Evolutionary conservation across 2,329 filamentous ascomycete species (phyloP).

Genomic region (Atkinsonella texensis): DNA sequence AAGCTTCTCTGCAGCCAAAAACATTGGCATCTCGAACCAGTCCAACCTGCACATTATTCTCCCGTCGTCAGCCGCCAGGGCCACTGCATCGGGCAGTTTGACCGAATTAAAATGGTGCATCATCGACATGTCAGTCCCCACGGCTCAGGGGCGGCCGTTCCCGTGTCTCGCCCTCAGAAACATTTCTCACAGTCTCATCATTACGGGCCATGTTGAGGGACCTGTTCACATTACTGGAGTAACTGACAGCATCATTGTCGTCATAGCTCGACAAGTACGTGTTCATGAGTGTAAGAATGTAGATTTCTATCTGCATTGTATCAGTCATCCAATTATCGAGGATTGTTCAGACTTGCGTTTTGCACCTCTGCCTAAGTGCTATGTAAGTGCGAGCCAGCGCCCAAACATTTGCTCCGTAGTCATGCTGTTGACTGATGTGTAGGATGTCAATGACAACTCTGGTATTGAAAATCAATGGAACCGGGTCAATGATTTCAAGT

Average conservation of each 20-base stretch:
- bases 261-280: conserved; percentile 75
- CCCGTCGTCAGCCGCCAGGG: conserved; percentile 55
- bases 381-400: conserved; percentile 41
- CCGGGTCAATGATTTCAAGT: conserved; percentile 94
- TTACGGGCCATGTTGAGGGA: conserved; percentile 68
- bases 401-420: background rate
- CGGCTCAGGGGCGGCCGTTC: conserved; percentile 46
- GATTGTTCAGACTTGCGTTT: conserved; percentile 72
- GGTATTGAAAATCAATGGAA: conserved; percentile 60
- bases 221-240: conserved; percentile 74
- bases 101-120: conserved; percentile 59
- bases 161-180: conserved; percentile 56
- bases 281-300: conserved; percentile 81
- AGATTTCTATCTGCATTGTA: conserved; percentile 71
- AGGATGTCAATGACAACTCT: conserved; percentile 19
- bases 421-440: conserved; percentile 1
- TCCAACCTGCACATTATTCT: conserved; percentile 63
- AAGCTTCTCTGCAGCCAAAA: conserved; percentile 48
- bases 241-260: conserved; percentile 60
- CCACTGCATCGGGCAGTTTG: conserved; percentile 62
- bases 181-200: conserved; percentile 57
- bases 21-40: conserved; percentile 56
- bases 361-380: conserved; percentile 56
- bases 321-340: conserved; percentile 86
- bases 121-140: conserved; percentile 66